phyloP scores from a whole-genome alignment of 106 monocot genomes.

The Dioscorea zingiberensis region DNA sequence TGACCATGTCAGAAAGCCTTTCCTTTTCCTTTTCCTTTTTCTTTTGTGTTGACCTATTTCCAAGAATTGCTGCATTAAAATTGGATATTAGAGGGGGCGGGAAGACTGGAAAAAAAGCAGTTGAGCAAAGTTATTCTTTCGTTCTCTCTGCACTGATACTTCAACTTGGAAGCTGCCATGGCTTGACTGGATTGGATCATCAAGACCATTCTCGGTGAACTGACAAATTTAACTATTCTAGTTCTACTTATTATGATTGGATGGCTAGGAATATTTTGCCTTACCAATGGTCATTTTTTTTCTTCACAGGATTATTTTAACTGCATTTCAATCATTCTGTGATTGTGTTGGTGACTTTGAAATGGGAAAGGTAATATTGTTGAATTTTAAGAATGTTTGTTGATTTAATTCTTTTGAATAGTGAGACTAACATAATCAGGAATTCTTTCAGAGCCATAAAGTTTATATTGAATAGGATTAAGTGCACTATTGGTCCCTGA shows the following conservation, averaged over 20 bases:
- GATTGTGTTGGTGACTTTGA: conserved; percentile 98
- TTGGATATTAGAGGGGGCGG: conserved; percentile 72
- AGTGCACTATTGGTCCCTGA: too few relatives aligned
- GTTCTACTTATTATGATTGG: not conserved
- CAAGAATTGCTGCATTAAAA: not conserved
- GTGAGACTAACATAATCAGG: too few relatives aligned
- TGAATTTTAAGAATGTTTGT: too few relatives aligned
- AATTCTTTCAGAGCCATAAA: too few relatives aligned
- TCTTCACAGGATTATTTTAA: conserved; percentile 55
- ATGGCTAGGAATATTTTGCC: not conserved
- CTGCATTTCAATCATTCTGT: conserved; percentile 93
- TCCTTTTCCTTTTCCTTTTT: too few relatives aligned
- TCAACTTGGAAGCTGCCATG: conserved; percentile 85
- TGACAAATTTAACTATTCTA: not conserved
- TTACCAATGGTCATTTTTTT: conserved; percentile 5
- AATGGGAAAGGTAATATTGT: conserved; percentile 74
- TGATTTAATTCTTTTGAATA: too few relatives aligned
- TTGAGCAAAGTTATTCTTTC: conserved; percentile 84
- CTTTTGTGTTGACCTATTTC: not conserved
- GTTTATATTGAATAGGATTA: too few relatives aligned
- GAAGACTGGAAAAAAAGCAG: conserved; percentile 85
- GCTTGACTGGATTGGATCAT: conserved; percentile 39
- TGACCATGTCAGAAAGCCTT: too few relatives aligned
- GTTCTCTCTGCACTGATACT: conserved; percentile 84
- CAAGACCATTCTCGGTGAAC: conserved; percentile 63